Percentiles rank a stretch among this genome's conserved stretches.
Evolutionary conservation across 768 basidiomycete species (phyloP).

Genomic region (Asterophora parasitica): DNA sequence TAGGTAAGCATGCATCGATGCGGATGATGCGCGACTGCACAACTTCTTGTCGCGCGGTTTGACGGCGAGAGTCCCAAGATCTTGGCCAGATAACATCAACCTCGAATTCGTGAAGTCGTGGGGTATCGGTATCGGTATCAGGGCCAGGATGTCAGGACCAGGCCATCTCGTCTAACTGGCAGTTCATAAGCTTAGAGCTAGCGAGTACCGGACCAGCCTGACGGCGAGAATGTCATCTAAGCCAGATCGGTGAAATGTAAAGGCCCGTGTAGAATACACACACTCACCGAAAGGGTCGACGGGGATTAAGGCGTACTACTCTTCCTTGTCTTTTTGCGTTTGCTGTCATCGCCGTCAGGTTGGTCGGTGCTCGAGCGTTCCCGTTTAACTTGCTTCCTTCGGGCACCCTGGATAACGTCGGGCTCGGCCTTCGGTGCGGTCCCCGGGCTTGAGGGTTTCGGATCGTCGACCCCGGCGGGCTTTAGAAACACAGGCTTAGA

Average conservation of each 20-base stretch:
- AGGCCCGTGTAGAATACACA: not conserved
- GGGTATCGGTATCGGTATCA: not conserved
- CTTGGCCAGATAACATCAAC: not conserved
- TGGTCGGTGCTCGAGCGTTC: conserved; percentile 20
- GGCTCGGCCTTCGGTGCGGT: conserved; percentile 3
- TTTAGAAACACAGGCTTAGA: conserved; percentile 38
- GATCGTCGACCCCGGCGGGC: conserved; percentile 54
- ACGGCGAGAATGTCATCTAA: not conserved
- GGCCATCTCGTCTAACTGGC: conserved; percentile 2
- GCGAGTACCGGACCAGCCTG: not conserved
- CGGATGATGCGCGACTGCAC: too few species aligned
- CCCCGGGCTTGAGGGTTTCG: conserved; percentile 16
- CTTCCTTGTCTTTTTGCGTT: conserved; percentile 35
- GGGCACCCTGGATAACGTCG: conserved; percentile 23
- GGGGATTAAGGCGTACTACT: conserved; percentile 17
- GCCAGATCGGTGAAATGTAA: conserved; percentile 1
- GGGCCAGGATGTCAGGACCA: not conserved
- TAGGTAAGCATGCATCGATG: too few species aligned
- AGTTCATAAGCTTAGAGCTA: not conserved
- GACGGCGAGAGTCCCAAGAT: not conserved
- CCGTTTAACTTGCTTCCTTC: conserved; percentile 28
- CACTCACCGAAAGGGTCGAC: not conserved
- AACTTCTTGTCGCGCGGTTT: not conserved
- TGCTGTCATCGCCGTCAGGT: conserved; percentile 20
- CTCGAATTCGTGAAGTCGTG: not conserved